phyloP scores from a whole-genome alignment of 2,329 filamentous ascomycete genomes.

The Alternaria alternata region DNA sequence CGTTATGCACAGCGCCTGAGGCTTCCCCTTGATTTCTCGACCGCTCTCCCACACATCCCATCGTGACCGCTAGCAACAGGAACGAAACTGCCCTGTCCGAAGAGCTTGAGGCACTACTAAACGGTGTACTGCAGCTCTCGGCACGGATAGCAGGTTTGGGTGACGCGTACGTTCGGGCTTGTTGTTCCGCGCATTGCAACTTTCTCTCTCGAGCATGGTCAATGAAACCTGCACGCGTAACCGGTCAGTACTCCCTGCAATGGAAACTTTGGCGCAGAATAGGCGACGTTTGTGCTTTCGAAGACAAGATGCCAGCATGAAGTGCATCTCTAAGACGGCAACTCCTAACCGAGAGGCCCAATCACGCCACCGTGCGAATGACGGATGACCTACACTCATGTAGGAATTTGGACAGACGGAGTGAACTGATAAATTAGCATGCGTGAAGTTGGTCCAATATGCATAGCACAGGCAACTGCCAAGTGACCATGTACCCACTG shows the following conservation, averaged over 20 bases:
- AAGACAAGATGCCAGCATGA: neutral
- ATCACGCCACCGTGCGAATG: neutral
- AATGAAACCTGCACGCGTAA: neutral
- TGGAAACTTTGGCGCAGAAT: neutral
- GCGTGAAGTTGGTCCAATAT: neutral
- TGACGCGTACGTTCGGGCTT: neutral
- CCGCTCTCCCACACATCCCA: too few species aligned
- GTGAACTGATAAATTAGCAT: neutral
- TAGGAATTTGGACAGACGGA: neutral
- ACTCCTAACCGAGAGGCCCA: neutral
- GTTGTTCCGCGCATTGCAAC: neutral
- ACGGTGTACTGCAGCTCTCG: too few species aligned
- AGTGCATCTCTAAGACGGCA: neutral
- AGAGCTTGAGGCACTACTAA: too few species aligned
- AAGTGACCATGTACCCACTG: neutral
- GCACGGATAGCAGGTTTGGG: neutral
- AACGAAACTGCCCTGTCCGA: accelerated
- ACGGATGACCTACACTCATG: neutral
- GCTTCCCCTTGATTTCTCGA: too few species aligned
- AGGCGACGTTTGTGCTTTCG: accelerated
- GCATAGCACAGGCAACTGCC: neutral
- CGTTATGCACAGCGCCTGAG: too few species aligned
- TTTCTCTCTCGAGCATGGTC: neutral
- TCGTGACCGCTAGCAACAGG: accelerated
- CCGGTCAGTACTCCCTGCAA: neutral